Percentiles rank a stretch among this genome's conserved stretches.
These are phyloP conservation scores for Chiua sp. DNA, from an alignment of 1,284 basidiomycete genomes.

Conservation along the genomic window DNA sequence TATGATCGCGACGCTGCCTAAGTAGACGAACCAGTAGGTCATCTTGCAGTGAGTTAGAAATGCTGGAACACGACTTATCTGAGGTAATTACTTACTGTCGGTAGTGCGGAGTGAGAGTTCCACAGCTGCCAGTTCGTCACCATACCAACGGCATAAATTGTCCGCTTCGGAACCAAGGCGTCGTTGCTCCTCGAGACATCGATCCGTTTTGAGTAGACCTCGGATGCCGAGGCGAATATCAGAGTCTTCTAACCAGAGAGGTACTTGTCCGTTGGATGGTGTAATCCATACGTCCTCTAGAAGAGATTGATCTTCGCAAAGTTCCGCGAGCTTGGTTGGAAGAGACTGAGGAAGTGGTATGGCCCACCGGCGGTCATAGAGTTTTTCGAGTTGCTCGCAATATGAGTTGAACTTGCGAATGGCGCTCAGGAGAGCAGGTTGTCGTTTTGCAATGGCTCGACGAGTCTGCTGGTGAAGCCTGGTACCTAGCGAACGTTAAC, in stretches of 20 bases:
- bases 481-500: neutral
- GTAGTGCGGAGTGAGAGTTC: too few species aligned
- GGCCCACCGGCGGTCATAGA: neutral
- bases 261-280: neutral
- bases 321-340: neutral
- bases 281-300: neutral
- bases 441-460: slow-evolving; percentile 7
- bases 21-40: too few species aligned
- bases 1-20: too few species aligned
- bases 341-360: neutral
- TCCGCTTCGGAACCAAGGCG: too few species aligned
- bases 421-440: slow-evolving; percentile 8
- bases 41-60: too few species aligned
- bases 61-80: too few species aligned
- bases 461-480: slow-evolving; percentile 14
- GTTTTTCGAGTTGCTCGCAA: neutral
- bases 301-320: neutral
- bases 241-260: neutral
- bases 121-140: too few species aligned
- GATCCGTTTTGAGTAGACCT: too few species aligned
- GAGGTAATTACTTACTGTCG: too few species aligned
- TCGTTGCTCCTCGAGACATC: too few species aligned
- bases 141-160: too few species aligned
- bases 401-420: slow-evolving; percentile 14
- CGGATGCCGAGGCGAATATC: neutral